Evolutionary conservation across 768 basidiomycete species (phyloP), one percentile per base, ranked within the genome.

Genomic region (Boletus barrowsii): DNA sequence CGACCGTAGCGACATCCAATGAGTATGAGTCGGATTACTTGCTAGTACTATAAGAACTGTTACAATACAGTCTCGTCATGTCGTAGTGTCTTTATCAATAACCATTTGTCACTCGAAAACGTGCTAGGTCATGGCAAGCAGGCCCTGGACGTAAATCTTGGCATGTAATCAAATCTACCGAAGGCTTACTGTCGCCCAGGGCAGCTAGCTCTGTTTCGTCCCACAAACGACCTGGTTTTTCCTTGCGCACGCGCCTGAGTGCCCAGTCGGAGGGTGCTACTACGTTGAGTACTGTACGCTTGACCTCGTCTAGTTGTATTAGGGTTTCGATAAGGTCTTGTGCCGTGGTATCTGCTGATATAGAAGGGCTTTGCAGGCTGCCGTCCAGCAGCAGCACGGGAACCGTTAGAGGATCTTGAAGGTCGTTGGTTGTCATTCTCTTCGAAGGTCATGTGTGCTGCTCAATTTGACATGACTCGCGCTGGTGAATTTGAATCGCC

Each of bases 141-240:
- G 47, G 29, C 18, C 35, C 26, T 24, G 33, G 10, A 53, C 65
- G 56, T 63, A 55, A 66, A 55, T 32, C 49, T 29, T 0, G 48
- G 30, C 51, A 48, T 22, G 18, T 10, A 2, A 40, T 40, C 49
- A 36, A 14, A 13, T 17, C 42, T 17, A 46, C 51, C 37, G 45
- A 51, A 35, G 20, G n/a, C 73, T 56, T 40, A 88, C 88, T 86
- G 64, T 87, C 80, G 33, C 79, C 82, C 9, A 92, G 76, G 33
- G 72, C 72, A 53, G 81, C 78, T 5, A 93, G 76, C 57, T 89
- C 88, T 3, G 79, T 76, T 58, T 90, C 85, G 59, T 86, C 84
- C 88, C 90, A 90, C 51, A 74, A 66, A 22, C 83, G 75, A 46
- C 88, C 88, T 44, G 68, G 70, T 20, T 71, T 75, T 64, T 90